Evolutionary conservation across 1,139 yeast genomes (phyloP).

Genomic region (Keqinozyma sinolaborantium): DNA sequence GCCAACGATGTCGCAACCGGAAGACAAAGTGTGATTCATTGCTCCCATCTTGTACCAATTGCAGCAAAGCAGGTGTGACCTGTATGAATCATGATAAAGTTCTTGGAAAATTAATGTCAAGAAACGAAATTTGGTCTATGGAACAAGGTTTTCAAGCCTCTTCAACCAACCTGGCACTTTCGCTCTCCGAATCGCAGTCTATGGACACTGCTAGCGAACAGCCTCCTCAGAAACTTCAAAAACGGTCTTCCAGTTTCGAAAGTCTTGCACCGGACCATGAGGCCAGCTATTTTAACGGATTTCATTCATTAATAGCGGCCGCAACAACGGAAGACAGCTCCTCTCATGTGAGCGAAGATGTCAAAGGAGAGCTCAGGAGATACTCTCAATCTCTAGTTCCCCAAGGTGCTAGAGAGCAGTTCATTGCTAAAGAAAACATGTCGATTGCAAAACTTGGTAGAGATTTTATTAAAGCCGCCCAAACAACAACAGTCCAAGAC

Average conservation of each 20-base stretch:
- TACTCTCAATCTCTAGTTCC: conserved; percentile 3
- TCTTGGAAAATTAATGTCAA: conserved; percentile 4
- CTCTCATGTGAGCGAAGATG: conserved; percentile 7
- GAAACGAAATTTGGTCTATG: conserved; percentile 6
- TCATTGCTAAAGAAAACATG: conserved; percentile 8
- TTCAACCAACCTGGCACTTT: too few species aligned
- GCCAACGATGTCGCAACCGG: conserved; percentile 37
- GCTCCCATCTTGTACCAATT: conserved; percentile 39
- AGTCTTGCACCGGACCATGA: background rate
- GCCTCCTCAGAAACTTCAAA: conserved; percentile 1
- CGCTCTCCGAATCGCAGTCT: too few species aligned
- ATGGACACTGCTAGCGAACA: too few species aligned
- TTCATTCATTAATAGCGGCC: too few species aligned
- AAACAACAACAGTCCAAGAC: conserved; percentile 6
- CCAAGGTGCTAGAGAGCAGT: conserved; percentile 6
- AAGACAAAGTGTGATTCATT: conserved; percentile 43
- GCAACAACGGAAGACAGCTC: conserved; percentile 5
- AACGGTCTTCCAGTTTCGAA: conserved; percentile 2
- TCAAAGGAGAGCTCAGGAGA: conserved; percentile 6
- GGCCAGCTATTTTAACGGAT: conserved; percentile 5
- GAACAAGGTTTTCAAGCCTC: too few species aligned
- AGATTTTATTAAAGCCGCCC: conserved; percentile 9
- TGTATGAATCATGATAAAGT: conserved; percentile 24
- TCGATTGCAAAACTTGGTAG: conserved; percentile 9
- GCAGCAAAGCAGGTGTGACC: conserved; percentile 30